phyloP scores from a whole-genome alignment of 306 rosid species.

The Psophocarpus tetragonolobus region DNA sequence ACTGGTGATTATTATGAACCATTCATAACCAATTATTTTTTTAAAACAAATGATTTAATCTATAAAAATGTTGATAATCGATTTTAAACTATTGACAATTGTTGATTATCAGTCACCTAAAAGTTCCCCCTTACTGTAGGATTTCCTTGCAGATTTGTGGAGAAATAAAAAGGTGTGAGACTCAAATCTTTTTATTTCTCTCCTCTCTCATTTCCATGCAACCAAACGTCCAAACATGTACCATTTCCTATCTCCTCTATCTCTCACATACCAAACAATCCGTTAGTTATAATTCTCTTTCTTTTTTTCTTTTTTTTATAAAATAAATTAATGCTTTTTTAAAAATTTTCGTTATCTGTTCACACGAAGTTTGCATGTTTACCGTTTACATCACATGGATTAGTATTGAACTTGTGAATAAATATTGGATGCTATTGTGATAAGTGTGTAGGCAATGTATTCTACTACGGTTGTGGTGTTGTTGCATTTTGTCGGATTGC shows the following conservation, averaged over 20 bases:
- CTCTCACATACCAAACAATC: not conserved
- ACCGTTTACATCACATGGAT: slow-evolving; percentile 5
- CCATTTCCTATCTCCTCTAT: not conserved
- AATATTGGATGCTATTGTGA: slow-evolving; percentile 12
- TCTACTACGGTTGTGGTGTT: not conserved
- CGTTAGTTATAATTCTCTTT: not conserved
- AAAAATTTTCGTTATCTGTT: not conserved
- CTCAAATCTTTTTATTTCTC: not conserved
- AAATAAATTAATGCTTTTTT: not conserved
- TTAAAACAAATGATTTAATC: not conserved
- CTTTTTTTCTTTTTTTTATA: too few species aligned
- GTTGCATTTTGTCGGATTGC: not conserved
- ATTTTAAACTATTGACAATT: not conserved
- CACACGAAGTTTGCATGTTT: slow-evolving; percentile 10
- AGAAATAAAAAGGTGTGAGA: not conserved
- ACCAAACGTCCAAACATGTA: not conserved
- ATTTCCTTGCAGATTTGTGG: not conserved
- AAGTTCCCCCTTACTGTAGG: too few species aligned
- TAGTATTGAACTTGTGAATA: slow-evolving; percentile 5
- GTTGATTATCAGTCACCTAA: too few species aligned
- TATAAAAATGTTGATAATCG: not conserved
- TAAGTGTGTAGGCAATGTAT: not conserved
- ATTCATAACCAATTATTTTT: not conserved
- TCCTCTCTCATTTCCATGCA: not conserved
- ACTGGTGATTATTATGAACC: not conserved